Conservation (phyloP, 305 asterid genomes). For the Striga hermonthica region DNA sequence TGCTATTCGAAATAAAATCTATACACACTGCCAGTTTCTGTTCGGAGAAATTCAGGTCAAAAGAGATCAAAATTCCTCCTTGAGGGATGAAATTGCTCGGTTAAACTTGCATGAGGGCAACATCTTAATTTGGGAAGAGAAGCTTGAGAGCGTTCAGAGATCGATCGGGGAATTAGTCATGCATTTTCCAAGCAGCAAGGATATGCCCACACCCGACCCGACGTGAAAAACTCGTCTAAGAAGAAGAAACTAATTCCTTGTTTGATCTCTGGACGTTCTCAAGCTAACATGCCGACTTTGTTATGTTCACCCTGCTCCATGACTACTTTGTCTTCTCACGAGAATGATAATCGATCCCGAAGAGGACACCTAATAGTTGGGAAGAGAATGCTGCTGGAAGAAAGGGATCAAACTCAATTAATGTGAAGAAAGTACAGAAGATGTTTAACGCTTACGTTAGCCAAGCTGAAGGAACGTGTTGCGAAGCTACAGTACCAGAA, state of each 20-base stretch:
- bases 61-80: conserved; percentile 48
- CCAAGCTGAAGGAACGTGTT: conserved; percentile 89
- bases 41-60: conserved; percentile 45
- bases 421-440: conserved; percentile 77
- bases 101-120: conserved; percentile 62
- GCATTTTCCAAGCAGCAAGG: conserved; percentile 55
- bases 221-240: conserved; percentile 44
- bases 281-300: conserved; percentile 65
- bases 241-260: too few relatives aligned
- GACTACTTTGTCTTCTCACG: conserved; percentile 45
- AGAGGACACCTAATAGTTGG: conserved; percentile 41
- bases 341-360: conserved; percentile 74
- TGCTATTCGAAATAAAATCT: conserved; percentile 75
- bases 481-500: conserved; percentile 96
- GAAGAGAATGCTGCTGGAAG: conserved; percentile 46
- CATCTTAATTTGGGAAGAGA: conserved; percentile 65
- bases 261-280: too few relatives aligned
- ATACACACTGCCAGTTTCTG: conserved; percentile 49
- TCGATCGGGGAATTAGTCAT: conserved; percentile 62
- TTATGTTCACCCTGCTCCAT: conserved; percentile 85
- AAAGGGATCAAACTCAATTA: conserved; percentile 62
- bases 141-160: conserved; percentile 78
- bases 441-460: conserved; percentile 84
- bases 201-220: conserved; percentile 45
- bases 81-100: conserved; percentile 92